Conservation (phyloP, 2,329 filamentous ascomycete genomes). For the Rhynchosporium agropyri region DNA sequence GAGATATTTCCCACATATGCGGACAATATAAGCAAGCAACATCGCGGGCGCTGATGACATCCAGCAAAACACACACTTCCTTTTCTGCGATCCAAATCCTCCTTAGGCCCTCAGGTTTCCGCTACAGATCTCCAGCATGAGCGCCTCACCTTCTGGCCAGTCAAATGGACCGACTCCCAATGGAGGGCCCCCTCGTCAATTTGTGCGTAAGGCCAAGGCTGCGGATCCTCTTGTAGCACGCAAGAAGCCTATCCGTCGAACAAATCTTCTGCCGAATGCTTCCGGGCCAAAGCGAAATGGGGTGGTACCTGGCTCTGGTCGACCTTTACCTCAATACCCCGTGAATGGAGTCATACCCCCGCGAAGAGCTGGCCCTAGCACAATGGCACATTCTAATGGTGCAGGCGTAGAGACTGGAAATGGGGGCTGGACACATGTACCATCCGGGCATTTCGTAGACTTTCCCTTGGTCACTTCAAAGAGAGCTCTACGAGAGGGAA, state of each 20-base stretch:
- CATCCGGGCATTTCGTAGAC: constrained; percentile 51
- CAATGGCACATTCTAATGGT: constrained; percentile 22
- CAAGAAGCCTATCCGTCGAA: constrained; percentile 52
- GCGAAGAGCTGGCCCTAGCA: constrained; percentile 11
- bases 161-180: constrained; percentile 52
- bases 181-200: constrained; percentile 48
- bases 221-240: constrained; percentile 67
- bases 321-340: constrained; percentile 25
- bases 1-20: constrained; percentile 23
- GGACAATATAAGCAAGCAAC: constrained; percentile 24
- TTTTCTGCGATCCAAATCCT: neutral
- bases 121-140: constrained; percentile 41
- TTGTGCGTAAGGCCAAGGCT: constrained; percentile 52
- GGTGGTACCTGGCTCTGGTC: constrained; percentile 20
- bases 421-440: constrained; percentile 61
- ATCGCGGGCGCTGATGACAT: constrained; percentile 25
- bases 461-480: constrained; percentile 83
- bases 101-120: neutral
- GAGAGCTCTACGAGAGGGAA: constrained; percentile 72
- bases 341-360: constrained; percentile 28
- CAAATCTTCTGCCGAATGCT: constrained; percentile 38
- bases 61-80: constrained; percentile 5
- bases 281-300: constrained; percentile 32
- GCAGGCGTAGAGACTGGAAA: constrained; percentile 51
- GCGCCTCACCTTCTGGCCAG: constrained; percentile 48